A percentile compares a stretch with the other conserved stretches of the same genome.
phyloP scores from a whole-genome alignment of 495 filamentous ascomycete species.

The Penicillium turbatum region DNA sequence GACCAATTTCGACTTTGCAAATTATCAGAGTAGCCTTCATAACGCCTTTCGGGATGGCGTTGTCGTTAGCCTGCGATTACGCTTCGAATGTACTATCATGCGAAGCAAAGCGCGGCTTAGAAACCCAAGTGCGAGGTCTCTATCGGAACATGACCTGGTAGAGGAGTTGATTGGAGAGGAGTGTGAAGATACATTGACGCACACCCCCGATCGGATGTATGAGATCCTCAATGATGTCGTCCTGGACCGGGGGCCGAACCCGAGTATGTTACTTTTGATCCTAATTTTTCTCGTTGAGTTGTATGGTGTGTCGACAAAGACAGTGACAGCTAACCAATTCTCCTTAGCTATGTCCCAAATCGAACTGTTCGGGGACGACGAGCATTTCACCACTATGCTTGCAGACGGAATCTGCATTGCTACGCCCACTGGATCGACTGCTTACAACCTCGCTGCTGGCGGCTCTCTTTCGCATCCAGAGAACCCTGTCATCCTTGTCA shows the following conservation, averaged over 20 bases:
- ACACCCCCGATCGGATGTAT: slow-evolving; percentile 72
- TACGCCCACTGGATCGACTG: slow-evolving; percentile 89
- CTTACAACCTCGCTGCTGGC: slow-evolving; percentile 95
- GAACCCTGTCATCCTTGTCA: slow-evolving; percentile 93
- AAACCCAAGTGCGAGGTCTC: slow-evolving; percentile 20
- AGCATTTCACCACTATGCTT: slow-evolving; percentile 84
- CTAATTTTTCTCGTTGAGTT: neutral
- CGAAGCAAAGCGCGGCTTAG: slow-evolving; percentile 53
- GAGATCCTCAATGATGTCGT: slow-evolving; percentile 93
- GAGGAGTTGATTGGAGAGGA: slow-evolving; percentile 86
- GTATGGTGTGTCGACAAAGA: neutral
- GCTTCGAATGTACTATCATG: slow-evolving; percentile 96
- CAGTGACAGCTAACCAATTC: slow-evolving; percentile 22
- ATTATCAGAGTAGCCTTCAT: slow-evolving; percentile 64
- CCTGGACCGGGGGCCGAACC: slow-evolving; percentile 86
- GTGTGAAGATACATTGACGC: slow-evolving; percentile 71
- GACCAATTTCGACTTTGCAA: slow-evolving; percentile 89
- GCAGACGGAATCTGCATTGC: slow-evolving; percentile 88
- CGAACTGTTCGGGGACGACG: slow-evolving; percentile 91
- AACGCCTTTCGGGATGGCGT: slow-evolving; percentile 78
- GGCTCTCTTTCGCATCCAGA: slow-evolving; percentile 94
- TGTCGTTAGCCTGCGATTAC: slow-evolving; percentile 76
- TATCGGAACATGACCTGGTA: slow-evolving; percentile 62
- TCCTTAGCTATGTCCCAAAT: slow-evolving; percentile 73
- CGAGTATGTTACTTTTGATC: slow-evolving; percentile 52